Evolutionary conservation across 495 filamentous ascomycete species (phyloP), one percentile per base, ranked within the genome.

Genomic region (Hyaloscypha hepaticicola): DNA sequence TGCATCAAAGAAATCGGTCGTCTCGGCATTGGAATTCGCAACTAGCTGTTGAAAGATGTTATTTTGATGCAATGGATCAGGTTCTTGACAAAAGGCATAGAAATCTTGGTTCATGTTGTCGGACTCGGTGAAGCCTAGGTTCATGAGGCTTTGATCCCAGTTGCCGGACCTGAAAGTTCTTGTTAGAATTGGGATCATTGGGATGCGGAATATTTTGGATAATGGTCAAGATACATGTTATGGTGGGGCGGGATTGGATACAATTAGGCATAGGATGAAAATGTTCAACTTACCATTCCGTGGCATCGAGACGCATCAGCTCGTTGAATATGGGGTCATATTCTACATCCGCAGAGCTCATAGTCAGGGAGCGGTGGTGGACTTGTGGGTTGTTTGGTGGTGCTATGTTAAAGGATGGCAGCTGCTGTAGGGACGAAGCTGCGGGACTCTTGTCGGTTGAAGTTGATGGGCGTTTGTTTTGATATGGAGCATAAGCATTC

Each of bases 271-370:
- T 0, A 21, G 9, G n/a, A 45, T 12, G 58, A 72, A 60, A 75
- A 69, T 5, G 73, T 38, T 76, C 71, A 12, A 69, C 81, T 0
- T 81, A 77, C 77, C 81, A 81, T 65, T 87, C 83, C 8, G 80
- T 82, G 25, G 82, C 82, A 66, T 89, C 86, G 11, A 87, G 78
- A 55, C 84, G 81, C n/a, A 83, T 83, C 3, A 89, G 76, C 50
- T 89, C 85, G 68, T 86, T 83, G 68, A 87, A 80, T 34, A 87
- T 83, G 3, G 84, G 80, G 59, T 89, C 86, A 28, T 83, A 76
- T 51, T 85, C 82, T 24, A 76, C 68, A 22, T 74, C 60, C 71
- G 57, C 25, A 25, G 74, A 25, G 66, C 68, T 55, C 75, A 74
- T 31, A 56, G 59, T 56, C 55, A 66, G 6, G 66, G 55, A 56